phyloP scores from a whole-genome alignment of 371 early-diverging fungal genomes.

The Mucor lusitanicus region DNA sequence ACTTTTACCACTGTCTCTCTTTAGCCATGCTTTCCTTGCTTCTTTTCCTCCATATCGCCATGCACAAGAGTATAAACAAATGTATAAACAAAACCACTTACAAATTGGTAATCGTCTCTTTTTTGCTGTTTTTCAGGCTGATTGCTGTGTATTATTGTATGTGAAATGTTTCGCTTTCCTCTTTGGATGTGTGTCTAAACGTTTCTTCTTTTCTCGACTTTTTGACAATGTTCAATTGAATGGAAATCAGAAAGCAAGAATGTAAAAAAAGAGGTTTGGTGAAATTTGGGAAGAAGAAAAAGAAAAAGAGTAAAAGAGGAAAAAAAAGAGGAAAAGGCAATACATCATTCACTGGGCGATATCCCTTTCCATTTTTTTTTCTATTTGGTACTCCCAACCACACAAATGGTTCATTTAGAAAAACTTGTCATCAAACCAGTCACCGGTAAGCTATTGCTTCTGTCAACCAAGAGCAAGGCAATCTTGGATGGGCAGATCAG shows the following conservation, averaged over 20 bases:
- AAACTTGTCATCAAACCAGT: slow-evolving; percentile 1
- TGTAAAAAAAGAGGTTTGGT: background rate
- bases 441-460: background rate
- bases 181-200: background rate
- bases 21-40: background rate
- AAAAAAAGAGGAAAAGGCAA: background rate
- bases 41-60: background rate
- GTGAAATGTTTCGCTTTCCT: background rate
- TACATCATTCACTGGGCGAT: background rate
- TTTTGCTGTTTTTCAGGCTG: background rate
- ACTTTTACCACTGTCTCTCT: background rate
- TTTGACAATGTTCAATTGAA: background rate
- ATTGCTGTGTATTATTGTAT: background rate
- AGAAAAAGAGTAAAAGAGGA: background rate
- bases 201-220: background rate
- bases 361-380: background rate
- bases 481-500: background rate
- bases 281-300: background rate
- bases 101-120: background rate
- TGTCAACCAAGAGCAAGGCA: background rate
- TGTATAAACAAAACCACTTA: background rate
- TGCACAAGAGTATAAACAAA: background rate
- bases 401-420: background rate
- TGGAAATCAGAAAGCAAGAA: background rate
- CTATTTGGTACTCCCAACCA: background rate